Evolutionary conservation across 495 filamentous ascomycete species (phyloP), one percentile per base, ranked within the genome.

Genomic region (Penicillium coprophilum): DNA sequence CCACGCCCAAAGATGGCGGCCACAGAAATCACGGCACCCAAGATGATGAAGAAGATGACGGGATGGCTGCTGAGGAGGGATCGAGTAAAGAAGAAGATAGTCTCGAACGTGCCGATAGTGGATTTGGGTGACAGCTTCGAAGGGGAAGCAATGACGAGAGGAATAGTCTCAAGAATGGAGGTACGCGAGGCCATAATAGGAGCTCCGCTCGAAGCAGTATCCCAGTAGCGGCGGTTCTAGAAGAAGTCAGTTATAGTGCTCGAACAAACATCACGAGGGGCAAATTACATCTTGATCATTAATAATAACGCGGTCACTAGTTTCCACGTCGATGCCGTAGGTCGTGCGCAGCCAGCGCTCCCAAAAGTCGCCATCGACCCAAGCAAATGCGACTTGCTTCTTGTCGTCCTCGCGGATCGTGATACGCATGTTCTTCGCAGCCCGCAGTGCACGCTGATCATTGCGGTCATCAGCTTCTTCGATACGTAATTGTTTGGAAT

Each of bases 321-420:
- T 87, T 39, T 80, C 81, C 23, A 91, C 86, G 63, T 92, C 87
- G 59, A 97, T 87, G 39, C 95, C 94, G 68, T 96, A 98, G 0
- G 92, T 96, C 17, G 86, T 94, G 44, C 91, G 80, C 52, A 98
- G 85, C 94, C 94, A 98, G 36, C 93, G 82, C 69, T 97, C 92
- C 94, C 94, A 98, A 71, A 97, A 97, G 21, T 91, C 84, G 46
- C 92, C 92, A 70, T 98, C 94, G 8, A 97, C 90, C 95, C 95
- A 97, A n/a, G 95, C 94, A 75, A 98, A 98, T 4, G 86, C 81
- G 23, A 97, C 91, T 63, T 94, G 87, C 71, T 94, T 96, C 63
- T 87, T 87, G 65, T 91, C 85, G 51, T 90, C 81, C 64, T 89
- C 85, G 58, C 92, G 85, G 80, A 97, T 93, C 54, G 88, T 89